Evolutionary conservation across 2,329 filamentous ascomycete species (phyloP).

Genomic region (Seiridium cupressi): DNA sequence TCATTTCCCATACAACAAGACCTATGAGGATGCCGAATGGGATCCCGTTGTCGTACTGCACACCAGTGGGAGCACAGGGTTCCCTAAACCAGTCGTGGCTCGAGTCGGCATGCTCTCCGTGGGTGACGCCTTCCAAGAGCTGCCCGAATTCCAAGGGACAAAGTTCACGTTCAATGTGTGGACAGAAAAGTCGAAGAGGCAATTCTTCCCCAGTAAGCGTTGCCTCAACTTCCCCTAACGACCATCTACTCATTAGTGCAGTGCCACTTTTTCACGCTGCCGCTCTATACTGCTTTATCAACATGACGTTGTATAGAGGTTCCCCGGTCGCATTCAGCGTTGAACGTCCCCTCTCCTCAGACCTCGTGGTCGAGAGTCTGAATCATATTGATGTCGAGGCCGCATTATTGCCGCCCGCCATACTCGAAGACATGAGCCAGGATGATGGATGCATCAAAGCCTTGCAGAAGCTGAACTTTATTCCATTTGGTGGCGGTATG

Average conservation of each 20-base stretch:
- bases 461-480: conserved; percentile 31
- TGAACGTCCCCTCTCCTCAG: conserved; percentile 32
- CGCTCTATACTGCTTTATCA: conserved; percentile 24
- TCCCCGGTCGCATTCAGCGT: conserved; percentile 25
- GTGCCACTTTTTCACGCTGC: conserved; percentile 41
- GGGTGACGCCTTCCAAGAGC: conserved; percentile 24
- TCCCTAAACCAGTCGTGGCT: conserved; percentile 43
- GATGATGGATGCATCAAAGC: conserved; percentile 25
- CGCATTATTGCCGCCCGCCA: conserved; percentile 33
- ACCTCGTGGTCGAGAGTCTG: conserved; percentile 30
- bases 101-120: conserved; percentile 32
- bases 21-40: conserved; percentile 38
- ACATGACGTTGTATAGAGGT: conserved; percentile 28
- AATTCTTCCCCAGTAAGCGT: conserved; percentile 5
- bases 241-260: conserved; percentile 11
- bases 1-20: conserved; percentile 36
- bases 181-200: not conserved
- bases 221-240: not conserved
- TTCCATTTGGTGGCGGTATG: conserved; percentile 38
- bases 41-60: conserved; percentile 41
- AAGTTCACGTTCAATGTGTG: not conserved
- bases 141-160: conserved; percentile 15
- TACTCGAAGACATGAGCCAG: conserved; percentile 42
- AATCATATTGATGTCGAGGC: conserved; percentile 23
- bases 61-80: conserved; percentile 44